Base-by-base conservation (phyloP, 2,329 filamentous ascomycete species). In the Diaporthe batatas region DNA sequence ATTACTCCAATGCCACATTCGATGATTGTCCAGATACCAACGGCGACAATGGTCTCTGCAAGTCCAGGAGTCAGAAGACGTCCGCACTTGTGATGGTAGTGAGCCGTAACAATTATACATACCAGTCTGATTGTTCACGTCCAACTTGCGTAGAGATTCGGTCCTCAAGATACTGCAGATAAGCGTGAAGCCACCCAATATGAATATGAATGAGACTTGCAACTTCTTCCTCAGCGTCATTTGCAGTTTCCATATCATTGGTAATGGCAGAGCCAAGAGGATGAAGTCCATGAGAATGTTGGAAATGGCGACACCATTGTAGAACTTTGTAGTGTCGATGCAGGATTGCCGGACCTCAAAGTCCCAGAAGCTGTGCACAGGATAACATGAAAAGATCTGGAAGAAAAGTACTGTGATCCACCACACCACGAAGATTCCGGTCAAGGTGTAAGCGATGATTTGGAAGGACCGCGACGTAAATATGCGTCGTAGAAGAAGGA, bases 11-110 rank as follows among this genome's bases (percentile, higher is more conserved):
- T 16, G 29, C 54, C 54, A 18, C 54, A 57, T 29, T 57, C 54
- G 25, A 57, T 57, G 54, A 57, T 57, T 10, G 54, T 57, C 54
- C 54, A 57, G 23, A 57, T 32, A n/a, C 54, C 54, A n/a, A 34
- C 34, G 54, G 21, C 12, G 7, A 18, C 21, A 29, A 57, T 57
- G 36, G 29, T 57, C 54, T 29, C 54, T 57, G 14, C 6, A 57
- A 5, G 14, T 3, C 11, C 10, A 8, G 8, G 6, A 34, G 16
- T 57, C 8, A 57, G 25, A 1, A n/a, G 7, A 29, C 36, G 54
- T 2, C 21, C 54, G 36, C 21, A 11, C 12, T 36, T 8, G 23
- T 21, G 23, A 11, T 5, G 6, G n/a, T 23, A 57, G 14, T 57
- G 29, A 11, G 10, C 34, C 5, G 34, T 36, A 36, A 10, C 34